Evolutionary conservation across 1,284 basidiomycete species (phyloP).

Genomic region (Cryptococcus sp.): DNA sequence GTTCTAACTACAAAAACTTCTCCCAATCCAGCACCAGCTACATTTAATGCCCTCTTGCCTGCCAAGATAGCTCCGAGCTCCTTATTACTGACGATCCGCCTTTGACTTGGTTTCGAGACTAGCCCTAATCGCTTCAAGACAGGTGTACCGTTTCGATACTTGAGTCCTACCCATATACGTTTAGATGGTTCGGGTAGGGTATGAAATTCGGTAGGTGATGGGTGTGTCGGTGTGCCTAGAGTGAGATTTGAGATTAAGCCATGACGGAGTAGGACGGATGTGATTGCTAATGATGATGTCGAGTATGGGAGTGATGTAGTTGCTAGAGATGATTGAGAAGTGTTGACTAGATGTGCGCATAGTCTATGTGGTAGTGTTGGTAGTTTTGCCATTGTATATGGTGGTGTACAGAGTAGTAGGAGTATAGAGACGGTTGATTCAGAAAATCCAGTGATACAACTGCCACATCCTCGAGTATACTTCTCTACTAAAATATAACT

Average conservation of each 20-base stretch:
- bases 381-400: constrained; percentile 10
- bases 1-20: constrained; percentile 44
- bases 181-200: constrained; percentile 27
- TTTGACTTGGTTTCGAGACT: constrained; percentile 38
- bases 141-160: constrained; percentile 44
- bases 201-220: constrained; percentile 34
- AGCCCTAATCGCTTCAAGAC: constrained; percentile 40
- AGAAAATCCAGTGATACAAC: too few species aligned
- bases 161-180: constrained; percentile 43
- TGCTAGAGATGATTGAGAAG: constrained; percentile 39
- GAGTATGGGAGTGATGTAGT: constrained; percentile 44
- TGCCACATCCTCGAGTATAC: neutral
- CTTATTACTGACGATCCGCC: constrained; percentile 31
- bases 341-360: constrained; percentile 43
- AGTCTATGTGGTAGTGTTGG: constrained; percentile 40
- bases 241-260: constrained; percentile 45
- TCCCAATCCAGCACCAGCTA: constrained; percentile 42
- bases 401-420: neutral
- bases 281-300: constrained; percentile 37
- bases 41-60: constrained; percentile 42
- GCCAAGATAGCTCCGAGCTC: constrained; percentile 43
- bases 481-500: neutral
- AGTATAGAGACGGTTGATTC: too few species aligned
- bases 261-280: constrained; percentile 43
- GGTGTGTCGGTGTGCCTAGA: constrained; percentile 36